A percentile compares a stretch with the other conserved stretches of the same genome.
Conservation (phyloP, 495 filamentous ascomycete genomes). For the Penicillium waksmanii region DNA sequence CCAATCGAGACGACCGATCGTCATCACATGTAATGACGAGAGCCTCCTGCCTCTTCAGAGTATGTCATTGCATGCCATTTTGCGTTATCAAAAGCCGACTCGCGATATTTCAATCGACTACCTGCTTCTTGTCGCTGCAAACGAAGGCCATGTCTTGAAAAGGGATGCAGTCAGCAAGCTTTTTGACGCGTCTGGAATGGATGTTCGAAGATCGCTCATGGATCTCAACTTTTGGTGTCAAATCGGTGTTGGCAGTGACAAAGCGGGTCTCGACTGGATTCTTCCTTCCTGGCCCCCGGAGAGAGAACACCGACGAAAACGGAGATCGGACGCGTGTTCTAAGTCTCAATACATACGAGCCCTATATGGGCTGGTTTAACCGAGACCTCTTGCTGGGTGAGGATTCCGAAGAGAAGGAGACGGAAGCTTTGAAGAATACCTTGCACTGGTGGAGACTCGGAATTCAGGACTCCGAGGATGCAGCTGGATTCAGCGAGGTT, state of each 20-base stretch:
- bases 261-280: conserved; percentile 89
- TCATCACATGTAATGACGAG: conserved; percentile 96
- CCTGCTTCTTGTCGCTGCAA: conserved; percentile 79
- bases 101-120: conserved; percentile 75
- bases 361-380: conserved; percentile 77
- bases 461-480: conserved; percentile 39
- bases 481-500: conserved; percentile 18
- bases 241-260: conserved; percentile 87
- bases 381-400: conserved; percentile 51
- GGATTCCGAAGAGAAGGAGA: conserved; percentile 25
- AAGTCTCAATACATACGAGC: conserved; percentile 77
- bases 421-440: conserved; percentile 38
- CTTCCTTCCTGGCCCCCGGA: conserved; percentile 72
- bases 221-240: conserved; percentile 97
- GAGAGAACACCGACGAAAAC: conserved; percentile 64
- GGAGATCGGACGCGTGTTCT: conserved; percentile 74
- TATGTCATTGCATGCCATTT: conserved; percentile 78
- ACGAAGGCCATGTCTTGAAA: conserved; percentile 83
- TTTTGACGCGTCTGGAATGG: conserved; percentile 65
- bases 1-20: conserved; percentile 85
- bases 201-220: conserved; percentile 80
- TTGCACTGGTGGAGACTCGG: conserved; percentile 46
- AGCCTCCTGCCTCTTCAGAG: conserved; percentile 68
- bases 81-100: conserved; percentile 76
- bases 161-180: conserved; percentile 68